Percentiles rank a stretch among this genome's conserved stretches.
Evolutionary conservation across 306 rosid species (phyloP).

Genomic region (Trichosanthes truncata): DNA sequence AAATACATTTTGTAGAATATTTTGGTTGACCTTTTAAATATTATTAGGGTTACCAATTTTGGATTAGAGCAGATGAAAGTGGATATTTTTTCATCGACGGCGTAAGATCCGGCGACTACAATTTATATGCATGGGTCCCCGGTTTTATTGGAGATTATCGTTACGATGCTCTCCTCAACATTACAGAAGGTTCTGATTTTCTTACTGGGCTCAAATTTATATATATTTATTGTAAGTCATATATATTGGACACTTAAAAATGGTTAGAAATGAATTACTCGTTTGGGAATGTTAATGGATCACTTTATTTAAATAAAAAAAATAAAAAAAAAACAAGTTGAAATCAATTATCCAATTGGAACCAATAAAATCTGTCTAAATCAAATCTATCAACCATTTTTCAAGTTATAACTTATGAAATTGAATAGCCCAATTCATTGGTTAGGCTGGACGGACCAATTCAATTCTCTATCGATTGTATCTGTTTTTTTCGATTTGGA

Average conservation of each 20-base stretch:
- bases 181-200: constrained; percentile 40
- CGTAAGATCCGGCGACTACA: constrained; percentile 41
- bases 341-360: neutral
- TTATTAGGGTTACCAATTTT: constrained; percentile 69
- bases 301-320: neutral
- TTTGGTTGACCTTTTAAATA: neutral
- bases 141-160: constrained; percentile 84
- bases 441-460: neutral
- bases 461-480: neutral
- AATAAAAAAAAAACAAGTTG: neutral
- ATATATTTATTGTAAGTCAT: neutral
- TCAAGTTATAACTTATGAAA: neutral
- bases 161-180: constrained; percentile 32
- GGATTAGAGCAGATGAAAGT: constrained; percentile 60
- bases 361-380: neutral
- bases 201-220: neutral
- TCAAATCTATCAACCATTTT: neutral
- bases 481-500: neutral
- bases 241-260: neutral
- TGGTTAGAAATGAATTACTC: neutral
- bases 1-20: neutral
- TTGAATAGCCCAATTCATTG: neutral
- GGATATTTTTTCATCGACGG: constrained; percentile 53
- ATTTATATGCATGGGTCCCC: constrained; percentile 76
- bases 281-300: neutral